Base-by-base conservation (phyloP, 2,329 filamentous ascomycete species). In the Ophiocordyceps camponoti-rufipedis region DNA sequence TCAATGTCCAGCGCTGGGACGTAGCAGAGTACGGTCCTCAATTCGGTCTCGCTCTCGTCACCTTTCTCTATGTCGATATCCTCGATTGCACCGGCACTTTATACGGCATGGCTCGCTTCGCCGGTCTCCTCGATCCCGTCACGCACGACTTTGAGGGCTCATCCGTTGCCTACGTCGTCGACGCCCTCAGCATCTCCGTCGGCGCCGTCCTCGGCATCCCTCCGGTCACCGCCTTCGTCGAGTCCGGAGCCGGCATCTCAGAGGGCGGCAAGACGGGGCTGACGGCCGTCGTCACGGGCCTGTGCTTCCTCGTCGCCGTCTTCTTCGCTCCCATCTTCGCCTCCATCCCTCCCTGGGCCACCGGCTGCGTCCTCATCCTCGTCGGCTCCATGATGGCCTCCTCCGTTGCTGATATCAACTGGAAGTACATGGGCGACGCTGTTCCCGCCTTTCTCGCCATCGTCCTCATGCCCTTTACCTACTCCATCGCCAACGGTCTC, bases 311-410 rank as follows among this genome's bases (percentile, higher is more conserved):
- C 66, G 76, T 93, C 57, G 77, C 83, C 47, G 74, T 93, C 49
- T 93, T 93, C 70, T 93, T 93, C 58, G 85, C 86, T 0, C 86
- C 86, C 0, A 89, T 93, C 47, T 93, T 93, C 56, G 85, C 86
- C 10, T 88, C 83, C 0, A 91, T 93, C 47, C 86, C 86, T 5
- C 80, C 85, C 0, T 93, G 85, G 84, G 86, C 86, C 3, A 94
- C 86, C 0, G 86, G 86, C 43, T 87, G 82, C 58, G 87, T 87
- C n/a, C 72, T 93, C 28, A 72, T 94, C 53, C 77, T 94, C 38
- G 85, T 94, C 46, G 86, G 86, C n/a, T 79, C 80, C 18, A 81
- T 93, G 72, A 93, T 93, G 86, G 78, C 81, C 47, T 74, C 77
- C 49, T 73, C 83, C 1, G 82, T 83, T 12, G 75, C 75, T 14